A percentile compares a stretch with the other conserved stretches of the same genome.
Conservation (phyloP, 768 basidiomycete species). For the Pleurotus salmoneostramineus region DNA sequence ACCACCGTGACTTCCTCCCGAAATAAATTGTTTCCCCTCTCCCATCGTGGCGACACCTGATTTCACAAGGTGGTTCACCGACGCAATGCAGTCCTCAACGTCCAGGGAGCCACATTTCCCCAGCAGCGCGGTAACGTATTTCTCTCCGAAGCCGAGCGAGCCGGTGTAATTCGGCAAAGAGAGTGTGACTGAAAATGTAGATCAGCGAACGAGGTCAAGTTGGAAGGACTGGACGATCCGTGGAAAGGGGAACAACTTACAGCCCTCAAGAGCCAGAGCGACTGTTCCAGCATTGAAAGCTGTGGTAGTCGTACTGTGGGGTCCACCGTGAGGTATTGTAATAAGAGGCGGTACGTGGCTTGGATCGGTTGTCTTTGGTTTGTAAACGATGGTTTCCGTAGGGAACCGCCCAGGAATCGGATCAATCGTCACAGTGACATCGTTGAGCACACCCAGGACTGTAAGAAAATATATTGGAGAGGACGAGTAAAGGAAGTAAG, state of each 20-base stretch:
- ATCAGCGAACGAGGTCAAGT: slow-evolving; percentile 2
- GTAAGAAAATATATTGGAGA: slow-evolving; percentile 11
- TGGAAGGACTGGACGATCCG: too few relatives aligned
- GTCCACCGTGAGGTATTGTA: slow-evolving; percentile 59
- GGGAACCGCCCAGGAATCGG: slow-evolving; percentile 42
- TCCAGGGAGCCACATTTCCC: slow-evolving; percentile 64
- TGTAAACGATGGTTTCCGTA: slow-evolving; percentile 35
- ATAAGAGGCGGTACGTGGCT: slow-evolving; percentile 36
- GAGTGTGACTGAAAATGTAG: slow-evolving; percentile 37
- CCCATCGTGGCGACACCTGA: slow-evolving; percentile 45
- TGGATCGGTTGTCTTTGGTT: slow-evolving; percentile 21
- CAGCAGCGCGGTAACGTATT: slow-evolving; percentile 45
- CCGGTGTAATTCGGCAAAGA: slow-evolving; percentile 68
- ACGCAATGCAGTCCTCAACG: slow-evolving; percentile 59
- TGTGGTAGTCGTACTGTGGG: slow-evolving; percentile 46
- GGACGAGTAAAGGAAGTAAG: slow-evolving; percentile 22
- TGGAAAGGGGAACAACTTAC: slow-evolving; percentile 37
- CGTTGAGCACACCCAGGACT: too few relatives aligned
- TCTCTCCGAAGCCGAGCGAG: slow-evolving; percentile 62
- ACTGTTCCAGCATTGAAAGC: slow-evolving; percentile 40
- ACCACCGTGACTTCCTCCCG: slow-evolving; percentile 72
- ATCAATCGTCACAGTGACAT: too few relatives aligned
- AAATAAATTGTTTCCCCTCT: slow-evolving; percentile 48
- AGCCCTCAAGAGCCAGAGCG: slow-evolving; percentile 55
- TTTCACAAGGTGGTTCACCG: slow-evolving; percentile 45